Base-by-base conservation (phyloP, 2,329 filamentous ascomycete species). In the Stagonosporopsis vannaccii region DNA sequence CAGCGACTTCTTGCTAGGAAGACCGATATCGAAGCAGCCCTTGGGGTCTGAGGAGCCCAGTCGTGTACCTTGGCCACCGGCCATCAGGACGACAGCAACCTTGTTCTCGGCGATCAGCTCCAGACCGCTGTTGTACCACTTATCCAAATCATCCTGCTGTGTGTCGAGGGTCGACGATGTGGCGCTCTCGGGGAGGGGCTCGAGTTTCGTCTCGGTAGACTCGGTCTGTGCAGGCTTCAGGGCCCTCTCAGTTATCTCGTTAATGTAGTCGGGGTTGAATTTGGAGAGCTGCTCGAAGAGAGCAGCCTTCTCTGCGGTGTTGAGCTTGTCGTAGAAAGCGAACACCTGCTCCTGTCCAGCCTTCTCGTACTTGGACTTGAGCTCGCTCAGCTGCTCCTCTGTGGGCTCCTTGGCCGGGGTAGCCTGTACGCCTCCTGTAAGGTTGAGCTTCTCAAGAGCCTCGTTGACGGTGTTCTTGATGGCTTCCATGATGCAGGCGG, bases 21-120 rank as follows among this genome's bases (percentile, higher is more conserved):
- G 85, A 17, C 92, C 92, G 76, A 99, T 98, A 75, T 99, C 89
- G 79, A 91, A 99, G 85, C 94, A 98, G 54, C 95, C 95, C 83
- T 99, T 99, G 66, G 95, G 95, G 17, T 89, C 94, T 54, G 92
- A 95, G 82, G 92, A 97, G 66, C 95, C 95, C 62, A 99, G 81
- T 60, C 95, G 87, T 60, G 95, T 99, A 62, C 95, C 95, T 81
- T 99, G 95, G 30, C 95, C 95, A 74, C 95, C 95, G 56, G 95
- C 95, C 91, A 99, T 96, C 71, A 99, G 85, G 47, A 99, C 92
- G 17, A 99, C 95, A 28, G 87, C 88, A 42, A 90, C 88, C 73
- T 88, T 85, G 78, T 89, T 89, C 64, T 87, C 80, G 6, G 87
- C 84, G 61, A 90, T 87, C 68, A 87, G 75, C 67, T 86, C 81